A percentile compares a stretch with the other conserved stretches of the same genome.
phyloP scores from a whole-genome alignment of 768 basidiomycete genomes.

The Lepiota venenata region DNA sequence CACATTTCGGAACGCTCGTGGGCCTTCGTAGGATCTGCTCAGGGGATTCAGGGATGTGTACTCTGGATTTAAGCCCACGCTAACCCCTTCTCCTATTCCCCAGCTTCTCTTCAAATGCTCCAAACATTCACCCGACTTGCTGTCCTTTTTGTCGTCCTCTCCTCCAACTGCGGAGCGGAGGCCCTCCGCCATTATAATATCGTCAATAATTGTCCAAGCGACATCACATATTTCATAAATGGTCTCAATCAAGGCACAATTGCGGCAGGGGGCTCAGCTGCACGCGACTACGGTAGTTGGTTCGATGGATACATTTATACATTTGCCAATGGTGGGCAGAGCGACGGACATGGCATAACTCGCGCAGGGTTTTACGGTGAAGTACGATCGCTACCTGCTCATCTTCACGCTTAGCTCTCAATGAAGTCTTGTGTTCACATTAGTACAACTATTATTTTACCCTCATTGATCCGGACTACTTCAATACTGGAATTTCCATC shows the following conservation, averaged over 20 bases:
- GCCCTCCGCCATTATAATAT: slow-evolving; percentile 9
- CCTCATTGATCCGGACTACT: slow-evolving; percentile 20
- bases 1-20: no score
- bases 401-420: not conserved
- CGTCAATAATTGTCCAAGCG: slow-evolving; percentile 11
- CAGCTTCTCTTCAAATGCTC: slow-evolving; percentile 1
- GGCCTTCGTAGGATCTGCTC: no score
- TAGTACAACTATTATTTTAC: slow-evolving; percentile 28
- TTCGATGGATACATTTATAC: slow-evolving; percentile 16
- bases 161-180: not conserved
- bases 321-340: slow-evolving; percentile 15
- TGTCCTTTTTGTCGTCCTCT: not conserved
- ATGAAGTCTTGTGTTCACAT: no score
- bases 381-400: not conserved
- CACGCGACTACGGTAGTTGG: slow-evolving; percentile 3
- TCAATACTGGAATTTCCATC: slow-evolving; percentile 25
- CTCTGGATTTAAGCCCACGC: slow-evolving; percentile 18
- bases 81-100: slow-evolving; percentile 15
- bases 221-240: slow-evolving; percentile 15
- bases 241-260: slow-evolving; percentile 8
- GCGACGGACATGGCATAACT: slow-evolving; percentile 8
- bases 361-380: slow-evolving; percentile 16
- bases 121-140: not conserved
- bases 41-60: slow-evolving; percentile 11
- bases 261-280: slow-evolving; percentile 3